A percentile compares a stretch with the other conserved stretches of the same genome.
These are phyloP conservation scores for Sphaerostilbella broomeana DNA, from an alignment of 2,329 filamentous ascomycete species.

Conservation along the genomic window DNA sequence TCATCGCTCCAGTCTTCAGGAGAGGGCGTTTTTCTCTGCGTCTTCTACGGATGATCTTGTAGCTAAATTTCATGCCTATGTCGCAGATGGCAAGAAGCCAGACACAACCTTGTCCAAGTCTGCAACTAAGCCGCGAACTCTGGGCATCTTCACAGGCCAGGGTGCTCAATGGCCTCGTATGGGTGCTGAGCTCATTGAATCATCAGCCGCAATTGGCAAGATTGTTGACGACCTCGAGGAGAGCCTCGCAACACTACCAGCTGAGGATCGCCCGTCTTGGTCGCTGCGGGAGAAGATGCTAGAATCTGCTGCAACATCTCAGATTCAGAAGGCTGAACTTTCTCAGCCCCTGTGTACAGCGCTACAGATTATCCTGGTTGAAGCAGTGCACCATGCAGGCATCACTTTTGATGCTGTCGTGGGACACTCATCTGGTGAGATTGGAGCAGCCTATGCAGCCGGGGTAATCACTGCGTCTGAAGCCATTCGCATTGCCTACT, in stretches of 20 bases:
- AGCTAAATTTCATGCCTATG: not conserved
- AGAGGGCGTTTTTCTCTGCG: not conserved
- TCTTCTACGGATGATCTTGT: not conserved
- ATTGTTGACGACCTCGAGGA: slow-evolving; percentile 14
- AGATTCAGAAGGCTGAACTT: slow-evolving; percentile 13
- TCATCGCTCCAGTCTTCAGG: not conserved
- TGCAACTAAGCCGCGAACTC: slow-evolving; percentile 8
- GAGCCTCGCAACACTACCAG: not conserved
- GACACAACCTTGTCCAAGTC: not conserved
- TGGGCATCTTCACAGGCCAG: slow-evolving; percentile 29
- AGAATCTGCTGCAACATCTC: slow-evolving; percentile 15
- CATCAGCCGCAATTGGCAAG: slow-evolving; percentile 7
- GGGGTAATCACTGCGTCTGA: slow-evolving; percentile 1
- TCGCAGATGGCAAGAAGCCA: not conserved
- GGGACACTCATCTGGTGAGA: slow-evolving; percentile 7
- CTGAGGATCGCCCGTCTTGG: slow-evolving; percentile 5
- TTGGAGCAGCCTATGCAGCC: slow-evolving; percentile 1
- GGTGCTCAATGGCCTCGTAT: slow-evolving; percentile 29
- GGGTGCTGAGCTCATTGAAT: slow-evolving; percentile 21
- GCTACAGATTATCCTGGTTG: slow-evolving; percentile 2
- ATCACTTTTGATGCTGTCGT: not conserved
- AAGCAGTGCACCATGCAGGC: slow-evolving; percentile 1
- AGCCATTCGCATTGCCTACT: slow-evolving; percentile 3
- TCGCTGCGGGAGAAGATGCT: slow-evolving; percentile 10
- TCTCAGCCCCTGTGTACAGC: slow-evolving; percentile 9